A percentile compares a stretch with the other conserved stretches of the same genome.
These are phyloP conservation scores for Suhomyces xylopsoci DNA, from an alignment of 805 yeast genomes.

Conservation along the genomic window DNA sequence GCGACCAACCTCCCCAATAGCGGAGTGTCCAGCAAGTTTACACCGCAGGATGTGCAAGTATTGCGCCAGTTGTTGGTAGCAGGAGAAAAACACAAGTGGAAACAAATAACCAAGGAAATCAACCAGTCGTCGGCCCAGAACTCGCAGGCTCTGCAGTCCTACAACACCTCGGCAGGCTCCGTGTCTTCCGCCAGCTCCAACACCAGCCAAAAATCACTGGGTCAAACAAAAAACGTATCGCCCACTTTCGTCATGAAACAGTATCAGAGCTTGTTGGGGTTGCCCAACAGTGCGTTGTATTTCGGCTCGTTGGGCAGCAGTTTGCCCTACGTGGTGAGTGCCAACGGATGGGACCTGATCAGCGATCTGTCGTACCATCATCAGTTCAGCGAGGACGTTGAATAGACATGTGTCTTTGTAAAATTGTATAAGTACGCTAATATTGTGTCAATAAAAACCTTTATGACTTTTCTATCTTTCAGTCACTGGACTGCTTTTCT, in stretches of 20 bases:
- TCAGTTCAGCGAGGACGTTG: slow-evolving; percentile 14
- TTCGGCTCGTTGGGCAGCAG: slow-evolving; percentile 48
- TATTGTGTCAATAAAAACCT: too few relatives aligned
- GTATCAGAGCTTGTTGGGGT: slow-evolving; percentile 52
- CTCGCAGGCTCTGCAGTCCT: slow-evolving; percentile 1
- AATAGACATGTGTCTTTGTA: slow-evolving; percentile 3
- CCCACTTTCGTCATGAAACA: slow-evolving; percentile 55
- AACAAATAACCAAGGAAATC: slow-evolving; percentile 45
- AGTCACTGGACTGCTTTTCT: neutral
- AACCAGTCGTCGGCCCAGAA: slow-evolving; percentile 11
- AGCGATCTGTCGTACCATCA: slow-evolving; percentile 13
- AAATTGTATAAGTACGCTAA: neutral
- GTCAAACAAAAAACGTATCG: slow-evolving; percentile 39
- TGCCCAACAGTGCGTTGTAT: slow-evolving; percentile 46
- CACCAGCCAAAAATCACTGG: slow-evolving; percentile 7
- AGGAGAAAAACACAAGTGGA: slow-evolving; percentile 61
- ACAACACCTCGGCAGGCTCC: neutral
- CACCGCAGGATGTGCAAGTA: slow-evolving; percentile 43
- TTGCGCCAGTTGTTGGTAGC: slow-evolving; percentile 45
- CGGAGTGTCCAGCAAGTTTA: slow-evolving; percentile 24
- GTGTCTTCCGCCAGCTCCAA: neutral
- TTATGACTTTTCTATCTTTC: too few relatives aligned
- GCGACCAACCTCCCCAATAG: slow-evolving; percentile 1
- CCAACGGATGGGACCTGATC: slow-evolving; percentile 44
- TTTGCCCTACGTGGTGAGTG: slow-evolving; percentile 49